Percentiles rank a stretch among this genome's conserved stretches.
These are phyloP conservation scores for Candida sp. DNA, from an alignment of 1,139 yeast genomes.

Conservation along the genomic window DNA sequence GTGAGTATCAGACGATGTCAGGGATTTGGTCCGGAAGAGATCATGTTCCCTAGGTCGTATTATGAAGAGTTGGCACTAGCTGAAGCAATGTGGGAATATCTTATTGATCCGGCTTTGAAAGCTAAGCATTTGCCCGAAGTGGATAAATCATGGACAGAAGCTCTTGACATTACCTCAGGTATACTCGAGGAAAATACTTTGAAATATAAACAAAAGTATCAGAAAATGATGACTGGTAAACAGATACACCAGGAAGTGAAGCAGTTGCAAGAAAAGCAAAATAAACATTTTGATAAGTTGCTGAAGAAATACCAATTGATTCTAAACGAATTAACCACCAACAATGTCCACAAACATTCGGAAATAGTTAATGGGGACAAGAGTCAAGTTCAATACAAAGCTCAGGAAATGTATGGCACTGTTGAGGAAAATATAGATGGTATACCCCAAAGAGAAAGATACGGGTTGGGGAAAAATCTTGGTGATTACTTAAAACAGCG, in stretches of 20 bases:
- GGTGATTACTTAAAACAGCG: slow-evolving; percentile 27
- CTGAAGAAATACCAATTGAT: slow-evolving; percentile 15
- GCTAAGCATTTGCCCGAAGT: not conserved
- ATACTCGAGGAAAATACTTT: slow-evolving; percentile 16
- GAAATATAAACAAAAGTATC: slow-evolving; percentile 6
- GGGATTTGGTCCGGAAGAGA: slow-evolving; percentile 25
- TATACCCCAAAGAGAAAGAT: slow-evolving; percentile 21
- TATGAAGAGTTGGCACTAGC: slow-evolving; percentile 24
- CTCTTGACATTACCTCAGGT: slow-evolving; percentile 17
- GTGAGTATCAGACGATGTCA: slow-evolving; percentile 24
- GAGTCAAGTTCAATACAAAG: slow-evolving; percentile 2
- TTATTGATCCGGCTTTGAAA: slow-evolving; percentile 11
- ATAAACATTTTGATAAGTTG: slow-evolving; percentile 19
- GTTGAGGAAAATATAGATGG: slow-evolving; percentile 13
- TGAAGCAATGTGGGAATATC: slow-evolving; percentile 37
- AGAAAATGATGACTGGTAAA: not conserved
- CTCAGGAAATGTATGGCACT: slow-evolving; percentile 1
- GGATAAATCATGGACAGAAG: slow-evolving; percentile 19
- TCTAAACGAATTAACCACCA: slow-evolving; percentile 12
- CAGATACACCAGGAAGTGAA: slow-evolving; percentile 10
- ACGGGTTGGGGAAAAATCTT: slow-evolving; percentile 28
- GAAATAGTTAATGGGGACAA: slow-evolving; percentile 23
- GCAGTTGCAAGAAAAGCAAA: slow-evolving; percentile 20
- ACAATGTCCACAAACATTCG: slow-evolving; percentile 29
- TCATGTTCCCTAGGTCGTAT: slow-evolving; percentile 25